Base-by-base conservation (phyloP, 176 grass and related monocot species). In the Musa beccarii region DNA sequence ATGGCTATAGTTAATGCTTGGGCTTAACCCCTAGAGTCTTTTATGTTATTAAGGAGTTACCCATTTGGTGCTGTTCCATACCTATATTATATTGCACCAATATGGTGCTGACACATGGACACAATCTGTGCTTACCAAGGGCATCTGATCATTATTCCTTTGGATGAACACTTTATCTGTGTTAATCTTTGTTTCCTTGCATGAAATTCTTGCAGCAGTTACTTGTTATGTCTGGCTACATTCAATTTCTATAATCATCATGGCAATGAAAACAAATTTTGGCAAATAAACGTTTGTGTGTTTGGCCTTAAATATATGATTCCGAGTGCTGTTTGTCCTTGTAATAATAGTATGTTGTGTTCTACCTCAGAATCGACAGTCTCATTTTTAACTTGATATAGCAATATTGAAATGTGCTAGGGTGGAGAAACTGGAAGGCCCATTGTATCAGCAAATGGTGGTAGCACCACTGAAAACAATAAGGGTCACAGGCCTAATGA, bases 391-490 rank as follows among this genome's bases (percentile, higher is more conserved):
- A 1, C 2, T 54, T 78, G 16, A 1, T 68, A 53, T 76, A 51
- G 11, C 24, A 78, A 43, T 74, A 84, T 52, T 56, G 11, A 49
- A 76, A 68, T 81, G 54, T 80, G 17, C 26, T 59, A 89, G 88
- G 65, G 14, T 54, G 77, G 49, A 52, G 68, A 80, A 61, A 66
- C 25, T 62, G 53, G 74, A 17, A 75, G 68, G 52, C 56, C 75
- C 83, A 57, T 61, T 50, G 53, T 63, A 66, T 66, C 75, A 79
- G 53, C 63, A 52, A 82, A 78, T 74, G 79, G 61, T 43, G 51
- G 10, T 53, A 26, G 20, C 2, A 59, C 53, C 29, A 51, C 61
- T 34, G 73, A 73, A 52, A 77, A 19, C 51, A 73, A 69, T 52
- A 86, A 79, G 71, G 66, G 21, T n/a, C 55, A 68, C 17, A 61